Base-by-base conservation (phyloP, 306 rosid species). In the Fragaria nilgerrensis region DNA sequence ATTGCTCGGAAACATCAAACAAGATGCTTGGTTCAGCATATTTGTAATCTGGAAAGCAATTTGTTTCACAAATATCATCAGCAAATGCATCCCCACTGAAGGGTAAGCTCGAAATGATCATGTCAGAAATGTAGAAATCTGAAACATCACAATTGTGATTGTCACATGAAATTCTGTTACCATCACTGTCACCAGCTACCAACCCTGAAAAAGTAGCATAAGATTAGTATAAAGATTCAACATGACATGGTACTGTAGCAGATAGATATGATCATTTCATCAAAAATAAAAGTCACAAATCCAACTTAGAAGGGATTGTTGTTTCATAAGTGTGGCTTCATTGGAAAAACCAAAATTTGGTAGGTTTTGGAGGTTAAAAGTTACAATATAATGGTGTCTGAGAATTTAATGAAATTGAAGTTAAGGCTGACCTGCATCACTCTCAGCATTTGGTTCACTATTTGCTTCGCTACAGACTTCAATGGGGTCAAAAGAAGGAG, bases 41-140 rank as follows among this genome's bases (percentile, higher is more conserved):
- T 77, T 72, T 85, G 81, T 88, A 90, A 64, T 85, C 90, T 48
- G 90, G 78, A 72, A 86, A 84, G 84, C 74, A 86, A 85, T 80
- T 88, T 15, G 65, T 69, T 82, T 86, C 89, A 41, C 79, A 56
- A 43, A 81, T 69, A 73, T 82, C 88, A 81, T 86, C 90, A 72
- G 76, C 85, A 77, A 87, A 88, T 69, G 82, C 78, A 79, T 76
- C 81, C 67, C 78, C 92, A 68, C 84, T 78, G 72, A 90, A 77
- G 20, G 99, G 96, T 82, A 90, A 87, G 89, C 85, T 89, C 7
- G 97, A 52, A n/a, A 95, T 75, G 75, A 95, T 92, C 97, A 92
- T 95, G 83, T 95, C 99, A 74, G 99, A 90, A 78, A 95, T 82
- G 87, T 86, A 90, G 83, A 92, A 95, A 83, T 95, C 99, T 12